phyloP scores from a whole-genome alignment of 2,329 filamentous ascomycete species.

The Trichoderma afroharzianum region DNA sequence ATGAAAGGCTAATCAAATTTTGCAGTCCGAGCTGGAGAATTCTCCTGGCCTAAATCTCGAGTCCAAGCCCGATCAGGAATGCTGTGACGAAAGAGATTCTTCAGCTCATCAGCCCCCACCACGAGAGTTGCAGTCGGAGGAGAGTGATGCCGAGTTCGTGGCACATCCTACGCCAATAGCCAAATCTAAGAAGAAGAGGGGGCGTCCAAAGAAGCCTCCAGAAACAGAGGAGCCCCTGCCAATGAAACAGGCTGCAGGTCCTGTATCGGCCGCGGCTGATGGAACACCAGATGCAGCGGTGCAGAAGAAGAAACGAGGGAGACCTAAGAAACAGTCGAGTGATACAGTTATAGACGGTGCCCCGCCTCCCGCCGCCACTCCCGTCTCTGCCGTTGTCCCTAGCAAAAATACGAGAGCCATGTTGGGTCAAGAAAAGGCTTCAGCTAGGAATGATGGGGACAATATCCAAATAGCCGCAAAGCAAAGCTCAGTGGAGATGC shows the following conservation, averaged over 20 bases:
- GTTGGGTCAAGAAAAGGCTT: neutral
- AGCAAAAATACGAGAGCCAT: neutral
- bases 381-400: neutral
- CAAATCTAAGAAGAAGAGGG: constrained; percentile 30
- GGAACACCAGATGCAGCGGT: constrained; percentile 7
- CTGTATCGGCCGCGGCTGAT: neutral
- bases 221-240: constrained; percentile 17
- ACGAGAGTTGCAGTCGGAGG: constrained; percentile 1
- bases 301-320: constrained; percentile 39
- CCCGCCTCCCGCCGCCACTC: constrained; percentile 15
- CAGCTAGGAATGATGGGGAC: neutral
- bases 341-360: constrained; percentile 18
- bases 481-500: neutral
- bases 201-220: constrained; percentile 30
- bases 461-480: neutral
- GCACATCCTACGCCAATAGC: constrained; percentile 17
- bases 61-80: neutral
- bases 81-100: neutral
- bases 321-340: constrained; percentile 36
- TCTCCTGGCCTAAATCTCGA: neutral
- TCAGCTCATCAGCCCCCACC: neutral
- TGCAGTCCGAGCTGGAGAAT: neutral
- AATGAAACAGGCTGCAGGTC: constrained; percentile 1
- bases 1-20: neutral
- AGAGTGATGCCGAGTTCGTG: constrained; percentile 19